Conservation (phyloP, 345 rosid species). For the Psidium guajava region DNA sequence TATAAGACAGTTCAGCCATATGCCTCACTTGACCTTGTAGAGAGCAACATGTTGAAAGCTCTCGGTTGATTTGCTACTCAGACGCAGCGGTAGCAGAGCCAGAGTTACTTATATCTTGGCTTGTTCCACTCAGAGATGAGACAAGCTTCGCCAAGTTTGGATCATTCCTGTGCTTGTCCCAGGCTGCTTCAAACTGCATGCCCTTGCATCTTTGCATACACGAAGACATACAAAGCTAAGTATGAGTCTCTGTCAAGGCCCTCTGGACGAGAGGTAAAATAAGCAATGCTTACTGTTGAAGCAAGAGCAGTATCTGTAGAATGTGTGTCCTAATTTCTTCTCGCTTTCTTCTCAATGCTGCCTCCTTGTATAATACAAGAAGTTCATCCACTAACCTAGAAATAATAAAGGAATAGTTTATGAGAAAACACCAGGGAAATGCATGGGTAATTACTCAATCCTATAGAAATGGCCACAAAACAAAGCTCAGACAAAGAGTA, state of each 20-base stretch:
- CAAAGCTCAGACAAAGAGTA: not conserved
- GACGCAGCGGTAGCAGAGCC: not conserved
- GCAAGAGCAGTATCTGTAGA: conserved; percentile 44
- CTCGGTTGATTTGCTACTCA: not conserved
- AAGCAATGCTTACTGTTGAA: conserved; percentile 47
- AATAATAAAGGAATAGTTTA: not conserved
- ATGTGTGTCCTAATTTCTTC: conserved; percentile 53
- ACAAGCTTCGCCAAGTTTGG: conserved; percentile 36
- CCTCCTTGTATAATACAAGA: conserved; percentile 49
- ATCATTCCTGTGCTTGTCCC: conserved; percentile 61
- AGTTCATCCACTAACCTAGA: conserved; percentile 84
- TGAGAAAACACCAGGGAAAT: not conserved
- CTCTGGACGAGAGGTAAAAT: not conserved
- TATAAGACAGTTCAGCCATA: not conserved
- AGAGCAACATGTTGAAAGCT: not conserved
- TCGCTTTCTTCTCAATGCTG: conserved; percentile 46
- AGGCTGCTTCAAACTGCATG: conserved; percentile 41
- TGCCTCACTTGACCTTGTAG: not conserved
- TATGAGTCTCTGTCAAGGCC: not conserved
- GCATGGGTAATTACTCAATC: not conserved
- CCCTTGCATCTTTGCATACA: conserved; percentile 47
- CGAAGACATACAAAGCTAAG: not conserved
- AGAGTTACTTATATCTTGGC: not conserved
- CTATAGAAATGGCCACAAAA: not conserved
- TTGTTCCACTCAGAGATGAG: conserved; percentile 8